phyloP scores from a whole-genome alignment of 331 rosid genomes.

The Pyrus hybrid region DNA sequence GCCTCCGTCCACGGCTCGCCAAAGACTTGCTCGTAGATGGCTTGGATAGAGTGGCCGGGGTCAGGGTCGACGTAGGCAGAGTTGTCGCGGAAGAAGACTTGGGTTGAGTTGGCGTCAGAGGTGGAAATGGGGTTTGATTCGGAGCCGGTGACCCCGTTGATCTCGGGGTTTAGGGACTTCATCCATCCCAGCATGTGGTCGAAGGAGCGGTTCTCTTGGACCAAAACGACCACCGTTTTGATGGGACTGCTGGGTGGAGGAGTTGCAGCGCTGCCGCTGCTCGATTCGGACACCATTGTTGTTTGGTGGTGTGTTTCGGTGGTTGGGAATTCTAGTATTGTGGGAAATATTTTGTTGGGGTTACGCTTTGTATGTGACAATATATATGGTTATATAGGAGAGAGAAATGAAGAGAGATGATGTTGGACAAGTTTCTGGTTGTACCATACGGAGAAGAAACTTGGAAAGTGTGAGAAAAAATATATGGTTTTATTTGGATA shows the following conservation, averaged over 20 bases:
- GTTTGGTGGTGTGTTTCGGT: neutral
- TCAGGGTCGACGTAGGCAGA: conserved; percentile 62
- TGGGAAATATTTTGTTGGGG: neutral
- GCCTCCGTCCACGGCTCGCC: conserved; percentile 63
- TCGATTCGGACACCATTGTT: conserved; percentile 15
- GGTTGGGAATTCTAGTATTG: neutral
- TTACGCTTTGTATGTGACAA: neutral
- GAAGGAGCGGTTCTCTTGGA: conserved; percentile 88
- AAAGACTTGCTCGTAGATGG: conserved; percentile 66
- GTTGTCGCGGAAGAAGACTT: conserved; percentile 21
- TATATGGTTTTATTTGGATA: neutral
- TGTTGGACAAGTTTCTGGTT: neutral
- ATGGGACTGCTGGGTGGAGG: conserved; percentile 23
- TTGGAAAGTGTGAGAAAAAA: neutral
- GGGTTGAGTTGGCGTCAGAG: conserved; percentile 29
- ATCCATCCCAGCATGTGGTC: conserved; percentile 92
- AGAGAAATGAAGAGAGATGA: neutral
- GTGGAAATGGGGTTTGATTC: conserved; percentile 51
- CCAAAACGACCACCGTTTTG: conserved; percentile 79
- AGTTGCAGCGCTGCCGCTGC: neutral
- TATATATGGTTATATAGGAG: neutral
- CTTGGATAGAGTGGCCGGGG: conserved; percentile 77
- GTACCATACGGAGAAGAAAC: neutral
- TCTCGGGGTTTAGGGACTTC: conserved; percentile 57
- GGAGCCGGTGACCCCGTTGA: conserved; percentile 50